Percentiles rank a stretch among this genome's conserved stretches.
These are phyloP conservation scores for Spencermartinsiella europaea DNA, from an alignment of 805 yeast species.

Conservation along the genomic window DNA sequence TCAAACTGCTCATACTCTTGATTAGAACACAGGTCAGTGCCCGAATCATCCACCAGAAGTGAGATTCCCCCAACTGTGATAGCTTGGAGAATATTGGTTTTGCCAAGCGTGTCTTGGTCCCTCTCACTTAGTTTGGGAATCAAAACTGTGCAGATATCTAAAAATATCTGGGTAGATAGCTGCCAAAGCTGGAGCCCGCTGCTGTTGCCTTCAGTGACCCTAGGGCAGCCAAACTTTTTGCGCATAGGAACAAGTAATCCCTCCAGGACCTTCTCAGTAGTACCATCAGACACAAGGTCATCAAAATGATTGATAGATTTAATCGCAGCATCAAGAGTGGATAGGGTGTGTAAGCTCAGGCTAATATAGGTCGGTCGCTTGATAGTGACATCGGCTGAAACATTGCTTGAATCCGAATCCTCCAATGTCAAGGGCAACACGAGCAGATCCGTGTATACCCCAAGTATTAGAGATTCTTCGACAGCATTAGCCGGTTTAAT, in stretches of 20 bases:
- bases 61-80: slow-evolving; percentile 30
- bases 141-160: slow-evolving; percentile 6
- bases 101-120: slow-evolving; percentile 17
- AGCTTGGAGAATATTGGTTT: slow-evolving; percentile 29
- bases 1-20: slow-evolving; percentile 41
- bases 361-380: slow-evolving; percentile 17
- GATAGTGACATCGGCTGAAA: neutral
- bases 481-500: slow-evolving; percentile 19
- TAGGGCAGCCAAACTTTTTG: slow-evolving; percentile 19
- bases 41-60: slow-evolving; percentile 13
- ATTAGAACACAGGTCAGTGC: slow-evolving; percentile 36
- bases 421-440: slow-evolving; percentile 4
- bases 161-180: slow-evolving; percentile 15
- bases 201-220: neutral
- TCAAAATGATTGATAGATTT: neutral
- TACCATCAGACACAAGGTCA: slow-evolving; percentile 4
- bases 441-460: neutral
- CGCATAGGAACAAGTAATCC: slow-evolving; percentile 12
- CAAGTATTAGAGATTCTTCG: slow-evolving; percentile 9
- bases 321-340: neutral
- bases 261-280: slow-evolving; percentile 10
- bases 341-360: slow-evolving; percentile 10
- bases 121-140: neutral
- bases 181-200: slow-evolving; percentile 22
- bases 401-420: neutral